phyloP scores from a whole-genome alignment of 1,139 yeast species.

The Nakaseomyces delphensis region DNA sequence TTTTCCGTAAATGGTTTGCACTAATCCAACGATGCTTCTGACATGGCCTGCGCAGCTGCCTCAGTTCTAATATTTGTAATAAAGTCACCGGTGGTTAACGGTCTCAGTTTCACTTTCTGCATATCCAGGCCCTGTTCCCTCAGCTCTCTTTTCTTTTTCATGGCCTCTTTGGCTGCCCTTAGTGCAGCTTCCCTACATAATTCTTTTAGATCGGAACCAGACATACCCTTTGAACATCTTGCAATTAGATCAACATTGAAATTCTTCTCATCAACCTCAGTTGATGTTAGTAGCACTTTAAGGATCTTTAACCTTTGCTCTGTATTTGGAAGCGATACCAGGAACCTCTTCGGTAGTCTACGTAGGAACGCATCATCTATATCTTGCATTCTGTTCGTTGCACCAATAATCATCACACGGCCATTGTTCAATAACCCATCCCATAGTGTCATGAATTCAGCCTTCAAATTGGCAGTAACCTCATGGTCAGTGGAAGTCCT shows the following conservation, averaged over 20 bases:
- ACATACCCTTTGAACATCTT: constrained; percentile 57
- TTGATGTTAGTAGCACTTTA: constrained; percentile 53
- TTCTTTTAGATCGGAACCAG: constrained; percentile 90
- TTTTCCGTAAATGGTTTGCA: no score
- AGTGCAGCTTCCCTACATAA: constrained; percentile 90
- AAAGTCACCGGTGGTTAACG: constrained; percentile 6
- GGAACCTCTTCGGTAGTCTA: constrained; percentile 85
- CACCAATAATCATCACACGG: constrained; percentile 81
- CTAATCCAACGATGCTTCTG: constrained; percentile 5
- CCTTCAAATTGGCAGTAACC: constrained; percentile 89
- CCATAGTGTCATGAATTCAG: constrained; percentile 98
- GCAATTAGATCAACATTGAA: constrained; percentile 61
- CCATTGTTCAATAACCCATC: constrained; percentile 78
- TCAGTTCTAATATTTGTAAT: not conserved
- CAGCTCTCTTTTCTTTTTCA: constrained; percentile 35
- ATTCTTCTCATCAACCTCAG: constrained; percentile 45
- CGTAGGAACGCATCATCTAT: constrained; percentile 89
- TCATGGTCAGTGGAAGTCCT: constrained; percentile 84
- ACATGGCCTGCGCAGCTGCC: constrained; percentile 1
- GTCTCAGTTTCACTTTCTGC: constrained; percentile 4
- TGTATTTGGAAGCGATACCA: constrained; percentile 63
- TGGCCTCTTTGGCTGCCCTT: constrained; percentile 79
- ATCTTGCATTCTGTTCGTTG: constrained; percentile 87
- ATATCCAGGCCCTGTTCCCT: constrained; percentile 8
- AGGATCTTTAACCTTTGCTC: constrained; percentile 66